Evolutionary conservation across 768 basidiomycete genomes (phyloP).

Genomic region (Daedalea quercina): DNA sequence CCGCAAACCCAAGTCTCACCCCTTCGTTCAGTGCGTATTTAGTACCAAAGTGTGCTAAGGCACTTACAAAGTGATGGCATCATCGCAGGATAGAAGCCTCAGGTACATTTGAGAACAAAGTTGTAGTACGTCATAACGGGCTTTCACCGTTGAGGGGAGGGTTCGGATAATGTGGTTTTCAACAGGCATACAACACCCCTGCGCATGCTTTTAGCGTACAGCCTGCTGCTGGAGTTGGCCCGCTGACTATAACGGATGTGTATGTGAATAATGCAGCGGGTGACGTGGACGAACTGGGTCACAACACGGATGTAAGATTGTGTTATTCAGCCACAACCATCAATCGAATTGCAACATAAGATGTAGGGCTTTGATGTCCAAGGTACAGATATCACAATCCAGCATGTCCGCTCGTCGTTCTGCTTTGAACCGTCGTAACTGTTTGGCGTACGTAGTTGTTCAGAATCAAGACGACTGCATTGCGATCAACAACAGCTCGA

Average conservation of each 20-base stretch:
- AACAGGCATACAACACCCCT: slow-evolving; percentile 35
- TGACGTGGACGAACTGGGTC: slow-evolving; percentile 29
- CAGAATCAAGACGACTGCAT: slow-evolving; percentile 50
- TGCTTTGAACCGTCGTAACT: neutral
- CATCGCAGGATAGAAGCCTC: slow-evolving; percentile 30
- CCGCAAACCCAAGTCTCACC: slow-evolving; percentile 24
- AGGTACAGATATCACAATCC: neutral
- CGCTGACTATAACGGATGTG: slow-evolving; percentile 7
- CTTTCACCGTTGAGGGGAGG: too few species aligned
- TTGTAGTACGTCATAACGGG: neutral
- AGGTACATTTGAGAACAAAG: slow-evolving; percentile 31
- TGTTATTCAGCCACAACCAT: neutral
- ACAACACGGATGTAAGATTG: slow-evolving; percentile 27
- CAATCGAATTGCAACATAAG: neutral
- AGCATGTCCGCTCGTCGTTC: neutral
- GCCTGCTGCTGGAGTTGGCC: slow-evolving; percentile 11
- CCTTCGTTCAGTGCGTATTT: slow-evolving; percentile 34
- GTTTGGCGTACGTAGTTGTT: slow-evolving; percentile 11
- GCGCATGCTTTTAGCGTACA: slow-evolving; percentile 25
- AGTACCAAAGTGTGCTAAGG: neutral
- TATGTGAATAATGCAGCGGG: slow-evolving; percentile 3
- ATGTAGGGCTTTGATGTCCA: neutral
- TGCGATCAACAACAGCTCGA: slow-evolving; percentile 38
- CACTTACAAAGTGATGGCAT: neutral
- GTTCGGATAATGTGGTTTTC: too few species aligned